Evolutionary conservation across 805 yeast species (phyloP), one percentile per base, ranked within the genome.

Genomic region (Schwanniomyces yamadae): DNA sequence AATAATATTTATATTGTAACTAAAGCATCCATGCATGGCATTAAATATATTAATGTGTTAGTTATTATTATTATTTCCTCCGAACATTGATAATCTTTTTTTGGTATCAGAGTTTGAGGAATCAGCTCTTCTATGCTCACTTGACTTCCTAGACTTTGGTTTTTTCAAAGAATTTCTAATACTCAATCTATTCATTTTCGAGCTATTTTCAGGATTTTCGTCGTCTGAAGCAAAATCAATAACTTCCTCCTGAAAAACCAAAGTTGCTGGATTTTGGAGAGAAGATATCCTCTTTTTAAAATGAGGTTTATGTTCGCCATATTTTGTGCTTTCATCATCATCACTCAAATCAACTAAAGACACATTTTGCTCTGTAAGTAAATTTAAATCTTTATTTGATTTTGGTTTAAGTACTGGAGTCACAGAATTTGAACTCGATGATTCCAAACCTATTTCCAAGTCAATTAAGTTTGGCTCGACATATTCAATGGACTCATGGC

Each of bases 181-280:
- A 9, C 70, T 56, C 22, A 69, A 47, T 12, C 74, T 46, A 45
- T 52, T 68, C 72, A 69, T 61, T 16, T 49, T 49, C 1, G 68
- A 59, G 11, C 54, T 54, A 32, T 58, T 54, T 6, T 51, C 63
- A 1, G 65, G 65, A 37, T 60, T 62, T 37, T 69, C 74, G 42
- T 69, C 73, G 42, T 69, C 74, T 9, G 71, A 65, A 1, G 67
- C 73, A 56, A 66, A 69, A 44, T 69, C 73, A 37, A 69, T 60
- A 3, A 67, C 70, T 40, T 69, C 71, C 44, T 69, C 73, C 41
- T 65, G 64, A 20, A 67, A 59, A 18, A 48, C 57, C 25, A 66
- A 45, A 28, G 47, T 57, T 7, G 55, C 48, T 4, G 65, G 66
- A 12, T 50, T 45, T 32, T 53, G 59, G 17, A 50, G 44, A 4